phyloP scores from a whole-genome alignment of 2,329 filamentous ascomycete species.

The Arthrobotrys entomopaga region DNA sequence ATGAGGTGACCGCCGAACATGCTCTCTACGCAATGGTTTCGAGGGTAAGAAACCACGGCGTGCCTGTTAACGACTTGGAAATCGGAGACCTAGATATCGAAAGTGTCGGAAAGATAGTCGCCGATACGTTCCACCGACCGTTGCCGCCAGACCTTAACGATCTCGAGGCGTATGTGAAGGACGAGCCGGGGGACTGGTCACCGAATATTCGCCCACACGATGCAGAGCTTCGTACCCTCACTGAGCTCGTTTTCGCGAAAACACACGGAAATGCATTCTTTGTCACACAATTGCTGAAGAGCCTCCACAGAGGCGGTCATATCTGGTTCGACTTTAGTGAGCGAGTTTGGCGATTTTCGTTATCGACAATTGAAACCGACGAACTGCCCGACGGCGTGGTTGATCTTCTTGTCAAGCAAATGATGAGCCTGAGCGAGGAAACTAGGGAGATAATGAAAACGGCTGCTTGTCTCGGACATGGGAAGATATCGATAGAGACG shows the following conservation, averaged over 20 bases:
- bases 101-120: conserved; percentile 59
- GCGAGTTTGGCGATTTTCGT: conserved; percentile 58
- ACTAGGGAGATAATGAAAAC: conserved; percentile 58
- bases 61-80: conserved; percentile 56
- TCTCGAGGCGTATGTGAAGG: conserved; percentile 38
- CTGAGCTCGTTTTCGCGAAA: conserved; percentile 59
- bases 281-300: conserved; percentile 58
- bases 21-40: conserved; percentile 57
- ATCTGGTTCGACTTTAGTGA: conserved; percentile 58
- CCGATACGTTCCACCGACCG: conserved; percentile 58
- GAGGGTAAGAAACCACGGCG: conserved; percentile 54
- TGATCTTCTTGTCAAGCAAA: conserved; percentile 59
- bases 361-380: conserved; percentile 58
- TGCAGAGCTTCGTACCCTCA: conserved; percentile 58
- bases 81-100: conserved; percentile 58
- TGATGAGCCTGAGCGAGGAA: conserved; percentile 58
- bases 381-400: conserved; percentile 59
- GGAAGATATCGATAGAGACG: conserved; percentile 57
- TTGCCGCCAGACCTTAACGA: conserved; percentile 30
- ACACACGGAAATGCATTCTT: conserved; percentile 59
- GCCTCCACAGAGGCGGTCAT: conserved; percentile 58
- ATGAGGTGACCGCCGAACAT: conserved; percentile 58
- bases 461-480: conserved; percentile 58
- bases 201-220: conserved; percentile 50
- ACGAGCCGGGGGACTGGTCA: background rate